Evolutionary conservation across 2,329 filamentous ascomycete genomes (phyloP), one percentile per base, ranked within the genome.

Genomic region (Pseudonectria foliicola): DNA sequence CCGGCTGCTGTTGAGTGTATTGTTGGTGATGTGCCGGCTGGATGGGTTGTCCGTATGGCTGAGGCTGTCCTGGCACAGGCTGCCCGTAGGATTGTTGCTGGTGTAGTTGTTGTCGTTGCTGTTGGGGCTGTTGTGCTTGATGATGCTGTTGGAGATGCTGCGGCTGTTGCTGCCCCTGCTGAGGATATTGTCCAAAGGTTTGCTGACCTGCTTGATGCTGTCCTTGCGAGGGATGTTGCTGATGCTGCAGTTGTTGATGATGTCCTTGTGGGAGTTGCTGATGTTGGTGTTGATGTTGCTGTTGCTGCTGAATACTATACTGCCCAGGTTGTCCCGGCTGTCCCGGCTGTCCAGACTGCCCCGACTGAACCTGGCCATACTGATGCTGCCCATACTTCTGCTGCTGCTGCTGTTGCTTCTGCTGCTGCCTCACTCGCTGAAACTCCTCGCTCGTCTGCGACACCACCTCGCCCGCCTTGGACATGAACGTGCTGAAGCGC

Each of bases 391-490:
- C 14, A 13, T n/a, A 5, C 4, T 14, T 11, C 13, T 33, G 8
- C 18, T 21, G 18, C 18, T 8, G 5, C 18, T 5, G 8, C 18
- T 31, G 27, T 24, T 42, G 34, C 15, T 38, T 34, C 29, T 40
- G 37, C 27, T 39, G 35, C 30, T 44, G 34, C 15, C 35, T 42
- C 14, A 24, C 29, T 32, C 33, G 31, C 18, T 48, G 46, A 45
- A 35, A 43, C 37, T 50, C 49, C 15, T 47, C 39, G 13, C 37
- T 40, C 23, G 42, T 43, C 37, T 45, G 42, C 35, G 43, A 39
- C 27, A 46, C 48, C 33, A 48, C 39, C 15, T 51, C 48, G 6
- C 46, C 48, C 4, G 44, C 49, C 35, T 51, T 54, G 6, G 40
- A 46, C 7, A 54, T 29, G 13, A 47, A 35, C 3, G 41, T 46